These are phyloP conservation scores for Yamadazyma sp. DNA, from an alignment of 1,139 yeast species.

Conservation along the genomic window DNA sequence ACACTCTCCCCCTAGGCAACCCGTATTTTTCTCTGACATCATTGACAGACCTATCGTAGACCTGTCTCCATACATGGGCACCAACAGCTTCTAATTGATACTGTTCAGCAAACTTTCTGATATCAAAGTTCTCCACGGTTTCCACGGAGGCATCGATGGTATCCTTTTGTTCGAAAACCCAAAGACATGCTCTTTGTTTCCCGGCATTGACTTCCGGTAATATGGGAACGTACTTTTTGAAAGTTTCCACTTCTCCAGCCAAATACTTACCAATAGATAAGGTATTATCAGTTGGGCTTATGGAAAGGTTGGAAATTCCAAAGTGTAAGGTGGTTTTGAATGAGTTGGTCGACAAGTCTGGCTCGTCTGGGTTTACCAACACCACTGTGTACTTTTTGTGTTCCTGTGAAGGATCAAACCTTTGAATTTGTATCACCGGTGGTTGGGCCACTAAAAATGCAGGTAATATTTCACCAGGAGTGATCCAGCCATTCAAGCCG, in stretches of 20 bases:
- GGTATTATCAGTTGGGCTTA: constrained; percentile 58
- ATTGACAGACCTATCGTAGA: constrained; percentile 75
- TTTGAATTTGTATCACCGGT: constrained; percentile 74
- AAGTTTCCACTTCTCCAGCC: constrained; percentile 40
- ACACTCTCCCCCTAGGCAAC: constrained; percentile 72
- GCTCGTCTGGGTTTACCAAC: constrained; percentile 89
- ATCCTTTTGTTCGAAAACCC: constrained; percentile 80
- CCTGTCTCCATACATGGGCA: constrained; percentile 89
- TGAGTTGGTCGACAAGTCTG: constrained; percentile 69
- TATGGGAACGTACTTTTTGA: constrained; percentile 75
- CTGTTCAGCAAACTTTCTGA: constrained; percentile 61
- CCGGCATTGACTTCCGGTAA: constrained; percentile 81
- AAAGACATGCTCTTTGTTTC: constrained; percentile 82
- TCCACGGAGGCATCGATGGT: constrained; percentile 9
- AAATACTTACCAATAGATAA: constrained; percentile 51
- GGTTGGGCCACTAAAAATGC: constrained; percentile 70
- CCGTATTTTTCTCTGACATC: constrained; percentile 70
- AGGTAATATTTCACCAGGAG: constrained; percentile 76
- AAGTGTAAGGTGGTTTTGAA: constrained; percentile 75
- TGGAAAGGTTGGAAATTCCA: constrained; percentile 70
- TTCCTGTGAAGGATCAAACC: constrained; percentile 48
- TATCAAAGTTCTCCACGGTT: constrained; percentile 57
- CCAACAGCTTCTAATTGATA: constrained; percentile 73
- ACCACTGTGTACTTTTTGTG: constrained; percentile 64
- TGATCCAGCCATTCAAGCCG: constrained; percentile 57